phyloP scores from a whole-genome alignment of 805 yeast genomes.

The Teunomyces panamensis region DNA sequence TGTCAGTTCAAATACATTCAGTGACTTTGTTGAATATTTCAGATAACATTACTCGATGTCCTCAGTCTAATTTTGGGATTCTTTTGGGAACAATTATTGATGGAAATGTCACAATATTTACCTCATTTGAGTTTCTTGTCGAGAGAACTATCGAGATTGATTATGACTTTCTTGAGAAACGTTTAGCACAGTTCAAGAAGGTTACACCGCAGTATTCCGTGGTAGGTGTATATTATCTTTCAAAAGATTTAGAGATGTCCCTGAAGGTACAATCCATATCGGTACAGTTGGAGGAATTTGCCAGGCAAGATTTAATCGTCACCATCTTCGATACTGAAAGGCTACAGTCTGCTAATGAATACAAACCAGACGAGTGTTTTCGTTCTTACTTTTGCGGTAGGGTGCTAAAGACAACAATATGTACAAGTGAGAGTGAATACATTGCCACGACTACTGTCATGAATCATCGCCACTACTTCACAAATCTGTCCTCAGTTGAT shows the following conservation, averaged over 20 bases:
- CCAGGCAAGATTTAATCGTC: neutral
- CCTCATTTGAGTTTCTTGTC: conserved; percentile 30
- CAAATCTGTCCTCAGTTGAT: conserved; percentile 8
- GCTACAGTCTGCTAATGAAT: neutral
- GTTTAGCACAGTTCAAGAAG: conserved; percentile 25
- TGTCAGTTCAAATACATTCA: conserved; percentile 14
- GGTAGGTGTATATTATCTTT: conserved; percentile 30
- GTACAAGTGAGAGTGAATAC: conserved; percentile 29
- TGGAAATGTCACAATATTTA: conserved; percentile 12
- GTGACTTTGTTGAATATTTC: conserved; percentile 29
- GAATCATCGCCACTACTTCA: conserved; percentile 24
- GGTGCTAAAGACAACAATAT: conserved; percentile 14
- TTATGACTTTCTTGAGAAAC: conserved; percentile 19
- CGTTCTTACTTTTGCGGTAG: neutral
- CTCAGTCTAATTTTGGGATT: conserved; percentile 21
- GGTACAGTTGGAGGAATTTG: neutral
- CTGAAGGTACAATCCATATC: neutral
- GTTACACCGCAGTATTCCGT: conserved; percentile 25
- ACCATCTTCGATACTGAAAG: neutral
- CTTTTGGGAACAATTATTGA: conserved; percentile 22
- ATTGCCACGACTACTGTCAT: conserved; percentile 31
- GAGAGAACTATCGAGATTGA: conserved; percentile 17
- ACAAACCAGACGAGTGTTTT: neutral
- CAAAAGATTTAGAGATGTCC: neutral
- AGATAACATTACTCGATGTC: conserved; percentile 25